phyloP scores from a whole-genome alignment of 2,329 filamentous ascomycete species.

The Macrophomina pseudophaseolina region DNA sequence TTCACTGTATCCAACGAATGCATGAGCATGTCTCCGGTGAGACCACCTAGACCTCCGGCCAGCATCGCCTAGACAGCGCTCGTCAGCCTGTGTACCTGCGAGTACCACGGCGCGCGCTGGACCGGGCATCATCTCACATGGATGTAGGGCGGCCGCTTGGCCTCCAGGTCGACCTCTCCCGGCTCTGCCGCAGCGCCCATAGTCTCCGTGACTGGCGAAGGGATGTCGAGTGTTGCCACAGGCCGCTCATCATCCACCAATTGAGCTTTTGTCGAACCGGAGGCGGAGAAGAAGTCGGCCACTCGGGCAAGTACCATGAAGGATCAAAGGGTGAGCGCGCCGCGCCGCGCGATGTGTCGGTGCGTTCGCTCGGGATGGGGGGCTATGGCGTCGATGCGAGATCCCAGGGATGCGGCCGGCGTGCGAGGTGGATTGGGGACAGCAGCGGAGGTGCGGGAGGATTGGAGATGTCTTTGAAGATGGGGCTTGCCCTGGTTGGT shows the following conservation, averaged over 20 bases:
- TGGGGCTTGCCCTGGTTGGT: conserved; percentile 13
- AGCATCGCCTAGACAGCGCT: conserved; percentile 77
- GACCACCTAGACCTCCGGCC: conserved; percentile 89
- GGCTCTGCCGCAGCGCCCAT: conserved; percentile 30
- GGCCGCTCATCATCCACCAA: conserved; percentile 46
- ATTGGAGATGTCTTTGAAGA: conserved; percentile 10
- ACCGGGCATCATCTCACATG: conserved; percentile 45
- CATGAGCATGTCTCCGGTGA: conserved; percentile 96
- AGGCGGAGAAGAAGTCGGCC: conserved; percentile 52
- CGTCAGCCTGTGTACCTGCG: conserved; percentile 3
- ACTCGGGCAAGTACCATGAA: conserved; percentile 58
- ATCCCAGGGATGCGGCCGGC: neutral
- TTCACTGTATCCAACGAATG: conserved; percentile 99
- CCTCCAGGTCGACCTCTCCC: conserved; percentile 46
- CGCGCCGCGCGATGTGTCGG: conserved; percentile 14
- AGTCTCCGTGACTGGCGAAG: conserved; percentile 32
- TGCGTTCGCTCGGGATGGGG: neutral
- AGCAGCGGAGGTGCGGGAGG: conserved; percentile 6
- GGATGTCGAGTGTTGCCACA: conserved; percentile 33
- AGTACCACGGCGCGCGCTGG: neutral
- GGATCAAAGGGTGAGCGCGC: conserved; percentile 27
- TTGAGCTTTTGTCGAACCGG: conserved; percentile 38
- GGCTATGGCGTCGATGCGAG: neutral
- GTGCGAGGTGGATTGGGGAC: conserved; percentile 10
- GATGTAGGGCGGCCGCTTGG: conserved; percentile 53